Percentiles rank a stretch among this genome's conserved stretches.
Evolutionary conservation across 2,329 filamentous ascomycete species (phyloP).

Genomic region (Helicocarpus griseus): DNA sequence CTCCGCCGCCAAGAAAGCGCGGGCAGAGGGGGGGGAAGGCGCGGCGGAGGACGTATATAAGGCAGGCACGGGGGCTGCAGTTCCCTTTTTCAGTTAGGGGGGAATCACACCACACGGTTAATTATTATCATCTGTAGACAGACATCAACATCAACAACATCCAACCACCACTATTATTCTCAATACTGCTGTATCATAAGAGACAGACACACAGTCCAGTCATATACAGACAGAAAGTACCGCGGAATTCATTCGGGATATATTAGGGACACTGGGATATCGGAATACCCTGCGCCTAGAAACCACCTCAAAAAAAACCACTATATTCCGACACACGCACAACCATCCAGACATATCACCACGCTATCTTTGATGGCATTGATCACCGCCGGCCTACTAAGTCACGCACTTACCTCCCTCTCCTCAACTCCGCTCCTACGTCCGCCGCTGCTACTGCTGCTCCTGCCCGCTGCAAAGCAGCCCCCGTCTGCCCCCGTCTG

Average conservation of each 20-base stretch:
- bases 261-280: too few species aligned
- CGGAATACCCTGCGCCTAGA: too few species aligned
- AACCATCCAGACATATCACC: too few species aligned
- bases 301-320: too few species aligned
- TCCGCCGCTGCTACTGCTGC: background rate
- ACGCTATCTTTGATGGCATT: slow-evolving; percentile 5
- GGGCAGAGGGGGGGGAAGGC: background rate
- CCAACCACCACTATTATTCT: too few species aligned
- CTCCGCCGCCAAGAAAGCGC: background rate
- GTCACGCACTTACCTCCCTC: background rate
- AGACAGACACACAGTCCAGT: too few species aligned
- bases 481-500: background rate
- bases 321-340: too few species aligned
- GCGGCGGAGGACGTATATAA: background rate
- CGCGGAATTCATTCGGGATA: too few species aligned
- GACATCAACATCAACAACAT: too few species aligned
- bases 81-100: background rate
- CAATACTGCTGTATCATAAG: too few species aligned
- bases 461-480: background rate
- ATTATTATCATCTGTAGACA: too few species aligned
- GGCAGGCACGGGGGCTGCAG: background rate
- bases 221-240: background rate
- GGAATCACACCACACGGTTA: too few species aligned
- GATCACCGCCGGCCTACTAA: background rate
- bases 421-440: background rate